Base-by-base conservation (phyloP, 2,329 filamentous ascomycete species). In the Ilyonectria robusta region DNA sequence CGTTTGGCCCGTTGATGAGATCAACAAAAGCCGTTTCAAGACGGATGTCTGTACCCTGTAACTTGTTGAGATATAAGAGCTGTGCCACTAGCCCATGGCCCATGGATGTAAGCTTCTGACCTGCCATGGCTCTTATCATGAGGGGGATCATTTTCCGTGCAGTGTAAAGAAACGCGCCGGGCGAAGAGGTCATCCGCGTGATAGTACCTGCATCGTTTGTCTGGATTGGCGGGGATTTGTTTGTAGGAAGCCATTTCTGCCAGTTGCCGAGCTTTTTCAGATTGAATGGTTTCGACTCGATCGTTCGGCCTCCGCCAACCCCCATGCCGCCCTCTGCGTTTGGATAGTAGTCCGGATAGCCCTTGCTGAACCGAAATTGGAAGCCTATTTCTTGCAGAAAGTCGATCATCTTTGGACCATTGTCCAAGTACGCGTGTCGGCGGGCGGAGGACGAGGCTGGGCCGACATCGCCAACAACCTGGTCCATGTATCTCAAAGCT, bases 261-360 rank as follows among this genome's bases (percentile, higher is more conserved):
- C 11, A 29, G 8, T 54, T 37, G n/a, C 47, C 48, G 13, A 61
- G 48, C 23, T 33, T 61, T 23, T 53, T 61, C 29, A 31, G 11
- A 31, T 61, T 31, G 37, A 61, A 61, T 15, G 31, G 33, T 19
- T 31, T n/a, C 15, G 33, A 6, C 37, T 61, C 58, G 37, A 61
- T 61, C 2, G 47, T 46, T 17, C 58, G 35, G 17, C 58, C 58
- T n/a, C 33, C 19, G 26, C 6, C 33, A 13, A 4, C 17, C 1
- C 35, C 35, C 42, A 48, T 33, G 3, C 40, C 40, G 7, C 55
- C 55, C 6, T 33, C 23, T 23, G 31, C 7, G 5, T 13, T 4
- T n/a, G 40, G 42, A 8, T 59, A 33, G 40, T 59, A 59, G 40
- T 59, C 55, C 13, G 55, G 42, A 21, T 59, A 59, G 5, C 55